A percentile compares a stretch with the other conserved stretches of the same genome.
Evolutionary conservation across 2,329 filamentous ascomycete genomes (phyloP).

Genomic region (Chaetomiaceae sp.): DNA sequence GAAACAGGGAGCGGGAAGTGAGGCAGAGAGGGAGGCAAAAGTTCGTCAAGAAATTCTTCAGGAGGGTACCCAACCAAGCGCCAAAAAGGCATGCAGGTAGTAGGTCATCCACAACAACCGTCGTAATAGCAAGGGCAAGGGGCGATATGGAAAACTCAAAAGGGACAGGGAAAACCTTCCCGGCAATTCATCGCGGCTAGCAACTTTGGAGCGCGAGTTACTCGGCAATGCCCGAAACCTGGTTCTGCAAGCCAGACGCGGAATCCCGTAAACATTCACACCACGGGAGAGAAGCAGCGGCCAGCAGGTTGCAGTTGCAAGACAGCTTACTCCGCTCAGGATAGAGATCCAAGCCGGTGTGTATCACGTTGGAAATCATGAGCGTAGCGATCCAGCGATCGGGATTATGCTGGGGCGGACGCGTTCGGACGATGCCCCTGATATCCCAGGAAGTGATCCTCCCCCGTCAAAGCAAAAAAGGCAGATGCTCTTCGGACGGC

Average conservation of each 20-base stretch:
- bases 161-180: no score
- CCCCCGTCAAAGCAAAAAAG: background rate
- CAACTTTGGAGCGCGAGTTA: no score
- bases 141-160: no score
- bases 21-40: no score
- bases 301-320: background rate
- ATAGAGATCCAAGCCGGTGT: slow-evolving; percentile 16
- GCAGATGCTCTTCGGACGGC: slow-evolving; percentile 8
- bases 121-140: no score
- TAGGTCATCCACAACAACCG: no score
- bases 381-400: slow-evolving; percentile 17
- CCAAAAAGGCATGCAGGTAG: no score
- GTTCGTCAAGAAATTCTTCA: no score
- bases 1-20: no score
- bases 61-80: no score
- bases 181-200: no score
- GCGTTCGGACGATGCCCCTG: background rate
- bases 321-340: background rate
- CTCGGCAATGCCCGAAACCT: background rate
- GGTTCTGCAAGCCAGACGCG: background rate
- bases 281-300: no score
- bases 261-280: background rate
- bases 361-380: slow-evolving; percentile 22
- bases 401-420: slow-evolving; percentile 13
- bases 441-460: background rate